These are phyloP conservation scores for Pichia gijzeniarum DNA, from an alignment of 805 yeast species.

Conservation along the genomic window DNA sequence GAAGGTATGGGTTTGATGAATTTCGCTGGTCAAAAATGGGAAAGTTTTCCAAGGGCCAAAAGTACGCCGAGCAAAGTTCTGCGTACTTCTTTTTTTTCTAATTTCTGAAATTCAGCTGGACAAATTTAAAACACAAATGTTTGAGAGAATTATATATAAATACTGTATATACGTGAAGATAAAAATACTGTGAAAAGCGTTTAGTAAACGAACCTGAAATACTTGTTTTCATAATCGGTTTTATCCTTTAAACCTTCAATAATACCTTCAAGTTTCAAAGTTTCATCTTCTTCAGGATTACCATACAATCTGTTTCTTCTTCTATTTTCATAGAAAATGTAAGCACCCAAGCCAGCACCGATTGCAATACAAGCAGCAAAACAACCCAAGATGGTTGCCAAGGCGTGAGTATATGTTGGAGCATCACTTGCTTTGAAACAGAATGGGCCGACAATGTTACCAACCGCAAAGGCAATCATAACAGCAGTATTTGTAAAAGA, in stretches of 20 bases:
- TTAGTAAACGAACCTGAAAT: constrained; percentile 22
- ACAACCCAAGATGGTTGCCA: constrained; percentile 28
- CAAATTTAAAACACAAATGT: too few relatives aligned
- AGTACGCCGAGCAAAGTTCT: too few relatives aligned
- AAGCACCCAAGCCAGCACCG: constrained; percentile 26
- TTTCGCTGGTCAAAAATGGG: too few relatives aligned
- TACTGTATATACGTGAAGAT: too few relatives aligned
- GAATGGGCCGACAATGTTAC: constrained; percentile 49
- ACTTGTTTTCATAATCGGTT: constrained; percentile 26
- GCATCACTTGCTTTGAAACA: constrained; percentile 41
- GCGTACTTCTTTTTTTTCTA: too few relatives aligned
- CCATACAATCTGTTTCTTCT: constrained; percentile 32
- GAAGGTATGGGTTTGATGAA: too few relatives aligned
- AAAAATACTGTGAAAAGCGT: too few relatives aligned
- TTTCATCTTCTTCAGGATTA: constrained; percentile 23
- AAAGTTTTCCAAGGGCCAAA: too few relatives aligned
- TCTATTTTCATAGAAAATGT: constrained; percentile 34
- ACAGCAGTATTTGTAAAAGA: constrained; percentile 39
- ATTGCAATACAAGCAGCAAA: constrained; percentile 33
- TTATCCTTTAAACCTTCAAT: constrained; percentile 29
- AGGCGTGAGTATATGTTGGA: constrained; percentile 41
- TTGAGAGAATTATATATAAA: too few relatives aligned
- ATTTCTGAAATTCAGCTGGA: too few relatives aligned
- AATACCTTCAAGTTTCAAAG: constrained; percentile 25
- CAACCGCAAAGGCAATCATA: constrained; percentile 40